Evolutionary conservation across 495 filamentous ascomycete genomes (phyloP).

Genomic region (Penicillium diatomitis): DNA sequence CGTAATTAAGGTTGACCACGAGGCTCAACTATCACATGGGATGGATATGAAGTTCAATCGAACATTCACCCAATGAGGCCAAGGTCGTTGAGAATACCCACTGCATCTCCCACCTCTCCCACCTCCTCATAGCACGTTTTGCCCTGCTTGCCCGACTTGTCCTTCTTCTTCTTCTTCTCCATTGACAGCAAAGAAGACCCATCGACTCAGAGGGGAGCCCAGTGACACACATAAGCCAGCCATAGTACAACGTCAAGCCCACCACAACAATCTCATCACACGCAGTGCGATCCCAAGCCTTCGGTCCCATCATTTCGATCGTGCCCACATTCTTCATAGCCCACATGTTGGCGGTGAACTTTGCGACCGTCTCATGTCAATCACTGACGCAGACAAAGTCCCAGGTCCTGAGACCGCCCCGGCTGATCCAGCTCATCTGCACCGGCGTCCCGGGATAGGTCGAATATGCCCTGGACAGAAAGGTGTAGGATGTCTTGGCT

Average conservation of each 20-base stretch:
- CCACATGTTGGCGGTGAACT: conserved; percentile 12
- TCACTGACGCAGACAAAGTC: conserved; percentile 17
- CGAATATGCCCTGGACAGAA: conserved; percentile 8
- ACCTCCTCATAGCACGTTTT: neutral
- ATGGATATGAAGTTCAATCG: no score
- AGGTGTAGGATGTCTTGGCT: conserved; percentile 11
- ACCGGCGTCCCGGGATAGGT: conserved; percentile 7
- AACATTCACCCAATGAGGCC: no score
- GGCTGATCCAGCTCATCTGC: conserved; percentile 14
- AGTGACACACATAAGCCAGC: conserved; percentile 6
- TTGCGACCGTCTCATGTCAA: conserved; percentile 10
- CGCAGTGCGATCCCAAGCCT: conserved; percentile 5
- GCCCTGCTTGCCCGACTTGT: neutral
- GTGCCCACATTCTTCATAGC: conserved; percentile 13
- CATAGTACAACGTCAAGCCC: conserved; percentile 13
- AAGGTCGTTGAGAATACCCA: no score
- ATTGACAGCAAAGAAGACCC: conserved; percentile 4
- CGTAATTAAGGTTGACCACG: no score
- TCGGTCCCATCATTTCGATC: conserved; percentile 12
- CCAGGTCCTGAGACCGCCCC: conserved; percentile 14
- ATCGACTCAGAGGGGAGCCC: conserved; percentile 4
- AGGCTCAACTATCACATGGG: no score
- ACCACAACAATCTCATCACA: conserved; percentile 19
- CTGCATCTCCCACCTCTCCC: neutral
- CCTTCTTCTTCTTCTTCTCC: conserved; percentile 1